Evolutionary conservation across 768 basidiomycete species (phyloP).

Genomic region (Trametes villosa): DNA sequence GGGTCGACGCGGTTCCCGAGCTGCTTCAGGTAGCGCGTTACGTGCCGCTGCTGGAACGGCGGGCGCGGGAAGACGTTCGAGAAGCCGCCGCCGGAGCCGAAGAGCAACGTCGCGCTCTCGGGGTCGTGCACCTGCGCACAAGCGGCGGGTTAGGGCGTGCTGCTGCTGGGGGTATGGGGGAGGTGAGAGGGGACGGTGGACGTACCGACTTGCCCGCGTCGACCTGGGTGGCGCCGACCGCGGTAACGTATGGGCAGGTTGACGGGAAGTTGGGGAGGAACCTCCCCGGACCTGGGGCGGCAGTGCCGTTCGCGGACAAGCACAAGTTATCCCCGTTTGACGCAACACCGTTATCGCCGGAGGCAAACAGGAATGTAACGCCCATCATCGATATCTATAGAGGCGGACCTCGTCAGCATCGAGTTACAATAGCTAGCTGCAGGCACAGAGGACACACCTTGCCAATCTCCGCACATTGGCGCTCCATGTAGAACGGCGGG

Average conservation of each 20-base stretch:
- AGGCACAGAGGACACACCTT: conserved; percentile 34
- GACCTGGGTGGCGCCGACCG: conserved; percentile 44
- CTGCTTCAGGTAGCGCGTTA: conserved; percentile 33
- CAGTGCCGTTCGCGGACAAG: conserved; percentile 30
- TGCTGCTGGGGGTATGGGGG: background rate
- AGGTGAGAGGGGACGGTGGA: background rate
- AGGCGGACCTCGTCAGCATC: background rate
- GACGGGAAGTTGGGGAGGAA: conserved; percentile 51
- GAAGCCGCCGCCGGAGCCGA: conserved; percentile 43
- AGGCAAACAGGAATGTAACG: conserved; percentile 44
- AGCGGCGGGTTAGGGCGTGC: background rate
- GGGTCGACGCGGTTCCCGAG: conserved; percentile 31
- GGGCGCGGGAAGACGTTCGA: conserved; percentile 45
- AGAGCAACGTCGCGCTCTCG: conserved; percentile 37
- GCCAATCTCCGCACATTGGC: conserved; percentile 45
- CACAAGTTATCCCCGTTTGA: conserved; percentile 37
- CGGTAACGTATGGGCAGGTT: conserved; percentile 47
- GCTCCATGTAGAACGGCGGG: conserved; percentile 40
- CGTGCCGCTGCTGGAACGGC: conserved; percentile 38
- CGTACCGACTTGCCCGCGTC: conserved; percentile 32
- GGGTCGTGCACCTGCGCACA: conserved; percentile 30
- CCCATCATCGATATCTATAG: conserved; percentile 5
- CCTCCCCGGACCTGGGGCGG: conserved; percentile 22
- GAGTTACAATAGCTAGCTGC: background rate
- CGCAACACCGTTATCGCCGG: conserved; percentile 50